Conservation (phyloP, 2,329 filamentous ascomycete genomes). For the Byssochlamys sp. region DNA sequence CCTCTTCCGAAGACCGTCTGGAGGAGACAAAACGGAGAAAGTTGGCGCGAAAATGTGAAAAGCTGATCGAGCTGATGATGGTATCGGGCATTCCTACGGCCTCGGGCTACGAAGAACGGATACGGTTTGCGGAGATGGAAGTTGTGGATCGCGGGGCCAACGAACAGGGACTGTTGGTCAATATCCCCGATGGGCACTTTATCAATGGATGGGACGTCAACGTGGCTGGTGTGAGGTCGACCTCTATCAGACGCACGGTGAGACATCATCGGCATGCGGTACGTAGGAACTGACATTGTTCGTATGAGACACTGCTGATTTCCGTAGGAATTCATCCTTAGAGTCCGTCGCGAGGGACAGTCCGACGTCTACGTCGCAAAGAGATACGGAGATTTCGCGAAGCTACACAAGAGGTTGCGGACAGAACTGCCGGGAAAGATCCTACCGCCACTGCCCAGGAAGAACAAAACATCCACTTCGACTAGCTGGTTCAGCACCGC, state of each 20-base stretch:
- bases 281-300: slow-evolving; percentile 25
- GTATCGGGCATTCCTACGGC: slow-evolving; percentile 92
- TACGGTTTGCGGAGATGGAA: slow-evolving; percentile 92
- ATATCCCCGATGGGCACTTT: slow-evolving; percentile 78
- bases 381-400: slow-evolving; percentile 78
- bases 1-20: slow-evolving; percentile 85
- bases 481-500: slow-evolving; percentile 50
- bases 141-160: slow-evolving; percentile 89
- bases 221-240: slow-evolving; percentile 76
- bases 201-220: slow-evolving; percentile 98
- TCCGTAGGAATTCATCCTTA: slow-evolving; percentile 71
- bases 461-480: slow-evolving; percentile 74
- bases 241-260: slow-evolving; percentile 72
- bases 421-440: slow-evolving; percentile 85
- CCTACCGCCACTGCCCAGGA: slow-evolving; percentile 73
- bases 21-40: slow-evolving; percentile 95
- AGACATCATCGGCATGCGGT: slow-evolving; percentile 85
- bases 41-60: slow-evolving; percentile 82
- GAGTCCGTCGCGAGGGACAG: slow-evolving; percentile 68
- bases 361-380: slow-evolving; percentile 71
- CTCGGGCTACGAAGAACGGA: slow-evolving; percentile 93
- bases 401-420: slow-evolving; percentile 67
- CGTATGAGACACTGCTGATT: background rate
- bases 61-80: slow-evolving; percentile 98
- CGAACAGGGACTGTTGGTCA: slow-evolving; percentile 76